Evolutionary conservation across 768 basidiomycete genomes (phyloP).

Genomic region (Leccinellum rugosiceps): DNA sequence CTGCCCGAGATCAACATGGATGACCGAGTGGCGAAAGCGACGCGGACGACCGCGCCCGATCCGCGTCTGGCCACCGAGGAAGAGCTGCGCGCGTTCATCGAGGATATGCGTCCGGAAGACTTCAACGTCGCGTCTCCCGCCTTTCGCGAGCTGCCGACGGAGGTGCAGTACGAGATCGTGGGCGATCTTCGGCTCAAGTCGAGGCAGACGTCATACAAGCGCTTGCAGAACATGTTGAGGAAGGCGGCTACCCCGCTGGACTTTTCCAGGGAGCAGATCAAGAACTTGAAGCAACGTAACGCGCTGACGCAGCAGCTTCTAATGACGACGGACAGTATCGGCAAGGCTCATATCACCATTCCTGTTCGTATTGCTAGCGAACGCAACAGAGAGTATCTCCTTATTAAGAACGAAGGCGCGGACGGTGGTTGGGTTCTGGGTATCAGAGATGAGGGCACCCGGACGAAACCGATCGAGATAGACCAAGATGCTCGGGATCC

Average conservation of each 20-base stretch:
- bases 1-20: conserved; percentile 81
- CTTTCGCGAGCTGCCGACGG: conserved; percentile 90
- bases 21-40: conserved; percentile 57
- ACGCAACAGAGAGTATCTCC: conserved; percentile 90
- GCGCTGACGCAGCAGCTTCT: conserved; percentile 89
- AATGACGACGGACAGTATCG: conserved; percentile 88
- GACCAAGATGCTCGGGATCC: conserved; percentile 54
- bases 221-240: conserved; percentile 86
- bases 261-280: conserved; percentile 95
- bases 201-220: conserved; percentile 88
- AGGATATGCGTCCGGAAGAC: conserved; percentile 94
- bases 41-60: conserved; percentile 65
- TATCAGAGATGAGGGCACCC: conserved; percentile 82
- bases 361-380: conserved; percentile 95
- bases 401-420: conserved; percentile 85
- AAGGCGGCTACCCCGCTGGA: conserved; percentile 81
- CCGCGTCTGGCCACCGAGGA: conserved; percentile 95
- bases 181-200: conserved; percentile 94
- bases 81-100: conserved; percentile 88
- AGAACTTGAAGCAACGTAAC: conserved; percentile 85
- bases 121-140: conserved; percentile 88
- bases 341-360: conserved; percentile 84
- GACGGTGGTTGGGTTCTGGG: conserved; percentile 95
- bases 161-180: conserved; percentile 97
- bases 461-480: conserved; percentile 81